Evolutionary conservation across 352 stramenopile species (phyloP), one percentile per base, ranked within the genome.

Genomic region (Pythium dissotocum): DNA sequence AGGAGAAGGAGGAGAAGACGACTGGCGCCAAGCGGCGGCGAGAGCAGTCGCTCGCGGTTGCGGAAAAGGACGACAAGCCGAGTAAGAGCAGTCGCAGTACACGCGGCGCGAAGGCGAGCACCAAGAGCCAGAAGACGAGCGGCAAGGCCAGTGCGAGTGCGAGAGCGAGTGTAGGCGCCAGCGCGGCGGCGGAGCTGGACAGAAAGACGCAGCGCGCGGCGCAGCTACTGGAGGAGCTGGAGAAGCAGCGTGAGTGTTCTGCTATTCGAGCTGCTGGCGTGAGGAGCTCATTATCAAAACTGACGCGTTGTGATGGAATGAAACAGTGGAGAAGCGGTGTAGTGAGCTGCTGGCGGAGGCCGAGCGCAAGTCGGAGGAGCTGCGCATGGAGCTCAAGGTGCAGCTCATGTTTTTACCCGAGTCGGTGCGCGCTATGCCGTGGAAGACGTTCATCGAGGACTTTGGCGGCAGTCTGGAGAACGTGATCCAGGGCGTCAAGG

Each of bases 391-490:
- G 63, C 76, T 94, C 35, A 89, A 90, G 38, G 78, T 94, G 70
- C 82, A 94, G 75, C 75, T 94, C 72, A 77, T 93, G 62, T 90
- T 77, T 36, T 63, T 94, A 16, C 86, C 86, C 21, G 78, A 90
- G 57, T 76, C 82, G 6, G 84, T 94, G 68, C 84, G 82, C 28
- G 73, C 79, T 62, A 91, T 94, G 84, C 76, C 83, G 14, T 92
- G 84, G 84, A 89, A 87, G 67, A 91, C 79, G 44, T 91, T 94
- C 65, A 87, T 84, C 46, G 79, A 86, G n/a, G 82, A 93, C 67
- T 93, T 88, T 70, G 82, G 79, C 42, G 86, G 86, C 46, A 83
- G 84, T 61, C 72, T 94, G 30, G 73, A 86, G 58, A 90, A 88
- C 64, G 83, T 83, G 49, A 91, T 91, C 38, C 68, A 90, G 67